Evolutionary conservation across 2,329 filamentous ascomycete species (phyloP).

Genomic region (Fusarium veterinarium): DNA sequence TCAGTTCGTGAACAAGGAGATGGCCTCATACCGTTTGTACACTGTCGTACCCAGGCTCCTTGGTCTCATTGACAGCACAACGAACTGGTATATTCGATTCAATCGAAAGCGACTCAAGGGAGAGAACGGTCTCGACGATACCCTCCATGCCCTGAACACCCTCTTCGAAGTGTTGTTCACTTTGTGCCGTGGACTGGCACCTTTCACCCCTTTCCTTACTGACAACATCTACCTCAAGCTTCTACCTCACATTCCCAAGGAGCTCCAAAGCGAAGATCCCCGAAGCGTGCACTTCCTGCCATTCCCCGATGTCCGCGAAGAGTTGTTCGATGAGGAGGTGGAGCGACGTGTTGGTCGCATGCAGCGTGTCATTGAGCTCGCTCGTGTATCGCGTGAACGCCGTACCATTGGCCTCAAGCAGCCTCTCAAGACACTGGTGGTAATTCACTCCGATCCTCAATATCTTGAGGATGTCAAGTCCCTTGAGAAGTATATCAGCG

Average conservation of each 20-base stretch:
- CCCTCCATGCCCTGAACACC: constrained; percentile 89
- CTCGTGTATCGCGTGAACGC: constrained; percentile 85
- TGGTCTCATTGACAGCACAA: constrained; percentile 89
- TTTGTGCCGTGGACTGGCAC: constrained; percentile 86
- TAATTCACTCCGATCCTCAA: constrained; percentile 84
- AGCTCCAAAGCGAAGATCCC: constrained; percentile 75
- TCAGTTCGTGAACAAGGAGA: constrained; percentile 92
- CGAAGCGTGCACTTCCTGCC: constrained; percentile 92
- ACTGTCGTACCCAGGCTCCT: constrained; percentile 90
- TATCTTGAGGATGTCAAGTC: constrained; percentile 90
- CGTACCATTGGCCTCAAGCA: constrained; percentile 88
- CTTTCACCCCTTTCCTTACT: constrained; percentile 95
- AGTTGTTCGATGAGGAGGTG: constrained; percentile 86
- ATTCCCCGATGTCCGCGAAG: constrained; percentile 88
- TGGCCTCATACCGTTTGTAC: constrained; percentile 83
- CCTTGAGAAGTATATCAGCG: constrained; percentile 86
- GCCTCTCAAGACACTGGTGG: constrained; percentile 87
- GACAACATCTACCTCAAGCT: constrained; percentile 93
- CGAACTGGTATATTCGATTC: constrained; percentile 99
- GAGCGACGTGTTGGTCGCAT: constrained; percentile 90
- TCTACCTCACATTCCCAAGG: constrained; percentile 81
- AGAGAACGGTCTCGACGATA: constrained; percentile 86
- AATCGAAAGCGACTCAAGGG: constrained; percentile 93
- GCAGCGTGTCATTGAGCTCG: constrained; percentile 95
- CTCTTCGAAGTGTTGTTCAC: constrained; percentile 95